Evolutionary conservation across 163 green algal genomes (phyloP).

Genomic region (Scenedesmus sp.): DNA sequence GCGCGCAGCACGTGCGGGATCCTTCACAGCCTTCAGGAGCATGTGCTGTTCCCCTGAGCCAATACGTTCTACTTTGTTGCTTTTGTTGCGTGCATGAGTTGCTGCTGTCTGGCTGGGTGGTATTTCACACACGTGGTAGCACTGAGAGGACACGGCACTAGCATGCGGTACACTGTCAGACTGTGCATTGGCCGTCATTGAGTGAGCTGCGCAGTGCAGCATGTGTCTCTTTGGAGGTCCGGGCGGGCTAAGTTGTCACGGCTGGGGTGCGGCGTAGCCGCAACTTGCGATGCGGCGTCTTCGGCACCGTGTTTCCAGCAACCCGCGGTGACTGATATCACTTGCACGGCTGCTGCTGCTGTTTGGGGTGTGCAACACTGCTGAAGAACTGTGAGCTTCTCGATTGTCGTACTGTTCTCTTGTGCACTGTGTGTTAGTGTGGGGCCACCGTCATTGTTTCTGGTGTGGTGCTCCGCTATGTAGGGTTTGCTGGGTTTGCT

Average conservation of each 20-base stretch:
- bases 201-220: background rate
- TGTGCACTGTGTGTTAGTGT: background rate
- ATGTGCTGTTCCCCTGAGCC: background rate
- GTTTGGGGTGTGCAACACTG: background rate
- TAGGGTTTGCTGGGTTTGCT: too few species aligned
- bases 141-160: too few species aligned
- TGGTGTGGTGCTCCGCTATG: background rate
- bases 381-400: background rate
- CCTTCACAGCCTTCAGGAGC: background rate
- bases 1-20: too few species aligned
- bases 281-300: too few species aligned
- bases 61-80: background rate
- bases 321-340: background rate
- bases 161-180: too few species aligned
- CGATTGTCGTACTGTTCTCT: background rate
- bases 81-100: background rate
- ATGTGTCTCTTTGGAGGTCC: background rate
- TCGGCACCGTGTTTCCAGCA: background rate
- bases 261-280: too few species aligned
- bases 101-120: background rate
- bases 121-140: too few species aligned
- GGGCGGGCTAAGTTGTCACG: background rate
- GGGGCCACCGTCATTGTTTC: background rate
- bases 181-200: background rate
- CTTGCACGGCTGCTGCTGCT: background rate